Evolutionary conservation across 345 rosid species (phyloP).

Genomic region (Crucihimalaya himalaica): DNA sequence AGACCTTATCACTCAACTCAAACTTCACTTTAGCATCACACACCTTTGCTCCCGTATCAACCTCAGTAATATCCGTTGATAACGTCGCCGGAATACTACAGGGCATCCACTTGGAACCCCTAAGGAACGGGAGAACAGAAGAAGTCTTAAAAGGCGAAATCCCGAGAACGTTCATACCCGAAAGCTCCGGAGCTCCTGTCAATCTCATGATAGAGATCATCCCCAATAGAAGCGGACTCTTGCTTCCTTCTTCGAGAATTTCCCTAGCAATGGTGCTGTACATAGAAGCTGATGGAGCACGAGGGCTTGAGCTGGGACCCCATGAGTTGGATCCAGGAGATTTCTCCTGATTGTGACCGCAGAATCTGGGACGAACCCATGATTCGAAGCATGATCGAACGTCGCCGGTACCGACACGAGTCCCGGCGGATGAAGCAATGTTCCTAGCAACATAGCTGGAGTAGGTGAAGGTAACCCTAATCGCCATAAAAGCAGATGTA

Average conservation of each 20-base stretch:
- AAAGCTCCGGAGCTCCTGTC: conserved; percentile 44
- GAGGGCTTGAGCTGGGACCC: conserved; percentile 12
- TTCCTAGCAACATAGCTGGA: conserved; percentile 67
- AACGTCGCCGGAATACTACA: conserved; percentile 49
- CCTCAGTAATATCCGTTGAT: conserved; percentile 42
- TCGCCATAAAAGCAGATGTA: conserved; percentile 59
- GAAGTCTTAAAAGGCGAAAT: conserved; percentile 60
- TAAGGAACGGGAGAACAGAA: conserved; percentile 67
- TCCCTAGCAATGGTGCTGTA: conserved; percentile 55
- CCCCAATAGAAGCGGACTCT: conserved; percentile 51
- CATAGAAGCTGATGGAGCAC: conserved; percentile 34
- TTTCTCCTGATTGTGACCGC: conserved; percentile 47
- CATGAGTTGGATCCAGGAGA: conserved; percentile 20
- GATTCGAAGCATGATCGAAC: conserved; percentile 58
- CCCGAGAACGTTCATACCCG: conserved; percentile 44
- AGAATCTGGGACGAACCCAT: conserved; percentile 51
- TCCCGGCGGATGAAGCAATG: conserved; percentile 55
- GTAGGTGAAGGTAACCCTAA: conserved; percentile 65
- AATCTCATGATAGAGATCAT: conserved; percentile 60
- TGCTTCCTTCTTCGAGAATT: conserved; percentile 45
- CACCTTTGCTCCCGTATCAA: conserved; percentile 51
- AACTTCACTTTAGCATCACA: conserved; percentile 34
- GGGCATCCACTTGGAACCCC: conserved; percentile 78
- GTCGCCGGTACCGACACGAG: conserved; percentile 51
- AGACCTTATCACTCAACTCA: conserved; percentile 42